These are phyloP conservation scores for Pyrenochaeta sp. DNA, from an alignment of 2,329 filamentous ascomycete species.

Conservation along the genomic window DNA sequence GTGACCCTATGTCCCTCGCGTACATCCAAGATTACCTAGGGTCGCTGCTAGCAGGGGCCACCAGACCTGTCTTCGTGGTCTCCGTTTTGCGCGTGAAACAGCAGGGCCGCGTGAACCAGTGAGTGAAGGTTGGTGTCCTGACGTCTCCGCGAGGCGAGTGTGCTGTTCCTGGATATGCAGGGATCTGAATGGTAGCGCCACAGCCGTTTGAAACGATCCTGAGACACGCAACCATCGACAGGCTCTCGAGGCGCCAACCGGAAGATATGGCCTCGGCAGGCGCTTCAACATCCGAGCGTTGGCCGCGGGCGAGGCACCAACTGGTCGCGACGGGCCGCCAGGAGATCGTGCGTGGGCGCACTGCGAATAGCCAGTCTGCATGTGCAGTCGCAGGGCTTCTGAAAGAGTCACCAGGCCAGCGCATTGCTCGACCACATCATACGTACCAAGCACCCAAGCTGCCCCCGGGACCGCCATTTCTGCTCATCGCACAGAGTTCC, in stretches of 20 bases:
- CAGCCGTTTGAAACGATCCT: constrained; percentile 39
- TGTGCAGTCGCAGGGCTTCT: constrained; percentile 3
- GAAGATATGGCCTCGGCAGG: constrained; percentile 26
- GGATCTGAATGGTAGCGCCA: constrained; percentile 35
- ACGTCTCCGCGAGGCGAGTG: constrained; percentile 34
- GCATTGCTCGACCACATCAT: constrained; percentile 10
- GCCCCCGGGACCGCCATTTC: constrained; percentile 1
- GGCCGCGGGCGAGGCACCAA: constrained; percentile 28
- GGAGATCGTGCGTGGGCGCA: constrained; percentile 24
- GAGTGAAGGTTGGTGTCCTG: constrained; percentile 31
- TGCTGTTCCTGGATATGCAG: constrained; percentile 31
- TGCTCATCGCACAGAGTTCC: not conserved
- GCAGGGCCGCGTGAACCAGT: constrained; percentile 38
- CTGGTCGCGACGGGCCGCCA: constrained; percentile 39
- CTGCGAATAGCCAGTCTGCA: constrained; percentile 23
- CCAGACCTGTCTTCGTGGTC: constrained; percentile 30
- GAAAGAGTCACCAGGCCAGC: constrained; percentile 11
- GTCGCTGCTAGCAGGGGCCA: constrained; percentile 32
- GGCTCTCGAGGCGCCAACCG: constrained; percentile 32
- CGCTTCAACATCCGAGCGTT: constrained; percentile 31
- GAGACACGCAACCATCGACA: constrained; percentile 20
- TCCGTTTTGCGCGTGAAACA: constrained; percentile 44
- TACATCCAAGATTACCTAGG: constrained; percentile 33
- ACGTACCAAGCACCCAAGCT: not conserved
- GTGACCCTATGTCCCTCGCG: constrained; percentile 37